Conservation (phyloP, 176 grass and related monocot genomes). For the Olyra latifolia region DNA sequence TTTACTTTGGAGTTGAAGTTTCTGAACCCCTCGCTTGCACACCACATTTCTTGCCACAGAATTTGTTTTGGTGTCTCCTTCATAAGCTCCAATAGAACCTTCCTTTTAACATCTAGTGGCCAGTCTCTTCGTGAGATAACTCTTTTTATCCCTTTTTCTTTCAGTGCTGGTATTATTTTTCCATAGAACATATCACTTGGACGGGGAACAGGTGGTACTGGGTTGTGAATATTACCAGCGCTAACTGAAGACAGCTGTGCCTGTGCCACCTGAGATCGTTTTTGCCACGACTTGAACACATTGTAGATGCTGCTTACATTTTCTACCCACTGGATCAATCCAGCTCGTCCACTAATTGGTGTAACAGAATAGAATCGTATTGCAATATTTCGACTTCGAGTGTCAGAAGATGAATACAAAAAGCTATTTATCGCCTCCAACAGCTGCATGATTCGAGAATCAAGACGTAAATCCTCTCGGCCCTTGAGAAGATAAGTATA, state of each 20-base stretch:
- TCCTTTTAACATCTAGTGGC: conserved; percentile 95
- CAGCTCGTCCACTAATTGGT: conserved; percentile 88
- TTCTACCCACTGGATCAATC: conserved; percentile 95
- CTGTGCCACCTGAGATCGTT: conserved; percentile 70
- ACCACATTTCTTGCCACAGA: conserved; percentile 97
- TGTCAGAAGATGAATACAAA: conserved; percentile 60
- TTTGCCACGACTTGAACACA: conserved; percentile 96
- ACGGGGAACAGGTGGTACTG: conserved; percentile 76
- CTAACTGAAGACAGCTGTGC: conserved; percentile 67
- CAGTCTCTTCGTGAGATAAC: conserved; percentile 97
- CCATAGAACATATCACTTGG: conserved; percentile 99
- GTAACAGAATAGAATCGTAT: conserved; percentile 93
- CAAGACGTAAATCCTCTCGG: conserved; percentile 92
- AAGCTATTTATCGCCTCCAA: conserved; percentile 89
- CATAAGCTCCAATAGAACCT: conserved; percentile 92
- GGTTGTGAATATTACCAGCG: conserved; percentile 55
- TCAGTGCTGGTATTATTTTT: conserved; percentile 98
- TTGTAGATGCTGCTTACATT: conserved; percentile 97
- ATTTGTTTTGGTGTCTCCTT: conserved; percentile 93
- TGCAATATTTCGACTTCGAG: conserved; percentile 59
- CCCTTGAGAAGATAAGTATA: conserved; percentile 99
- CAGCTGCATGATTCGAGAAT: conserved; percentile 97
- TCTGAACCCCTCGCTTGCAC: conserved; percentile 92
- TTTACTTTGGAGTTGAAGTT: conserved; percentile 88
- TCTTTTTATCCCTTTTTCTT: conserved; percentile 99